Base-by-base conservation (phyloP, 2,329 filamentous ascomycete genomes). In the Aspergillus fumigatus region DNA sequence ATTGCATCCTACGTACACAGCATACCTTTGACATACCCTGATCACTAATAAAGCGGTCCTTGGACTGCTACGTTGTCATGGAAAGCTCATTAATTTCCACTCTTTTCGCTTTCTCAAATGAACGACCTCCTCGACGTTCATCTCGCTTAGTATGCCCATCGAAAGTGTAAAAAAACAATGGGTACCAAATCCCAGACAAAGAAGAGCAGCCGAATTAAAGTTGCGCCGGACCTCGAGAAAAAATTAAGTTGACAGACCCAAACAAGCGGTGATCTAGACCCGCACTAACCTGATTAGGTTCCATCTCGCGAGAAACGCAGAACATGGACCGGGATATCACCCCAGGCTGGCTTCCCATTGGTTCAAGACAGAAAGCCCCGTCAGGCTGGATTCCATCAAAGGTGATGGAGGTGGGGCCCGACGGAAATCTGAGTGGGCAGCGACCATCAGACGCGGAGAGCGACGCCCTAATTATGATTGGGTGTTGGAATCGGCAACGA, bases 301-400 rank as follows among this genome's bases (percentile, higher is more conserved):
- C 27, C 47, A 68, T 67, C 62, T 67, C 48, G 63, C 65, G 66
- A 67, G 63, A 60, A 60, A 58, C 65, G 58, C 59, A 41, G 41
- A 19, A 19, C n/a, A 40, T 47, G 50, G 23, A 49, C 40, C 27
- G 29, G 35, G 35, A 17, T 45, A 10, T 47, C 21, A 51, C 19
- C 21, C 5, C 54, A 51, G 56, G 50, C 7, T 35, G 29, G n/a
- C 40, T 47, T 51, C 53, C 56, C 43, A 62, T 56, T 55, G 29
- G 56, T 21, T 8, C 9, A n/a, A n/a, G 32, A 9, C 6, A 7
- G 14, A 14, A 21, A 21, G 10, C 10, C 21, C 21, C 23, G 43
- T 26, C 43, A 47, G 19, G 43, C 43, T 25, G 8, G 27, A 29
- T 29, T 29, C 27, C 27, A 9, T 29, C 21, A 21, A 43, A 21